Conservation (phyloP, 208 protist species). For the Acanthamoeba culbertsoni region DNA sequence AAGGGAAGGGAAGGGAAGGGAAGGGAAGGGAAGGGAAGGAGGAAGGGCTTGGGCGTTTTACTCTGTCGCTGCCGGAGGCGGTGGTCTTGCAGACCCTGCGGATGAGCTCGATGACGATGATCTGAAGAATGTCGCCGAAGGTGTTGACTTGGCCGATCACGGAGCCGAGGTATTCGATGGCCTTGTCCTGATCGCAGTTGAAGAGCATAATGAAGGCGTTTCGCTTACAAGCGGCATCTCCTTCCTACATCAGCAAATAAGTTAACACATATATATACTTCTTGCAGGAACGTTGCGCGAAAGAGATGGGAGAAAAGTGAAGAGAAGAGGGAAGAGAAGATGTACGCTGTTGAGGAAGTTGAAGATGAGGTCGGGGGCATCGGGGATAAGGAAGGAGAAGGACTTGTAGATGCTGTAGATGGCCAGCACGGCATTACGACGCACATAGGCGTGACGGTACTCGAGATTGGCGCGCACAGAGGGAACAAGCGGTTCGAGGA, state of each 20-base stretch:
- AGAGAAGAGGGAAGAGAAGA: slow-evolving; percentile 34
- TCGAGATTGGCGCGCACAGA: slow-evolving; percentile 93
- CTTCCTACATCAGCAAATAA: slow-evolving; percentile 26
- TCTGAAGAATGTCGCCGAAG: slow-evolving; percentile 92
- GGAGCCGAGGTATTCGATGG: slow-evolving; percentile 90
- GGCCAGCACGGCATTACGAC: slow-evolving; percentile 96
- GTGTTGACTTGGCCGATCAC: slow-evolving; percentile 85
- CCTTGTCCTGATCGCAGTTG: slow-evolving; percentile 91
- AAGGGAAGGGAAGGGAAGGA: no score
- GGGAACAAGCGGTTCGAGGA: slow-evolving; percentile 96
- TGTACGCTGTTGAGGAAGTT: slow-evolving; percentile 86
- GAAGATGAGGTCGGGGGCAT: slow-evolving; percentile 96
- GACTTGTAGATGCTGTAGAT: slow-evolving; percentile 93
- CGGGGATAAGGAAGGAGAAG: slow-evolving; percentile 95
- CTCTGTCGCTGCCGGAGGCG: not conserved
- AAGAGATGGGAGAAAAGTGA: not conserved
- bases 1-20: no score
- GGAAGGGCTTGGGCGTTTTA: no score
- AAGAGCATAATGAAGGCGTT: slow-evolving; percentile 99
- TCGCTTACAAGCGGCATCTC: slow-evolving; percentile 92
- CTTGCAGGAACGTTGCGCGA: no score
- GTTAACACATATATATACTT: not conserved
- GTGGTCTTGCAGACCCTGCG: slow-evolving; percentile 79
- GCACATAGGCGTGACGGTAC: slow-evolving; percentile 92
- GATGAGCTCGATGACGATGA: slow-evolving; percentile 87